Base-by-base conservation (phyloP, 148 eudicot genomes). In the Rhododendron ovatum region DNA sequence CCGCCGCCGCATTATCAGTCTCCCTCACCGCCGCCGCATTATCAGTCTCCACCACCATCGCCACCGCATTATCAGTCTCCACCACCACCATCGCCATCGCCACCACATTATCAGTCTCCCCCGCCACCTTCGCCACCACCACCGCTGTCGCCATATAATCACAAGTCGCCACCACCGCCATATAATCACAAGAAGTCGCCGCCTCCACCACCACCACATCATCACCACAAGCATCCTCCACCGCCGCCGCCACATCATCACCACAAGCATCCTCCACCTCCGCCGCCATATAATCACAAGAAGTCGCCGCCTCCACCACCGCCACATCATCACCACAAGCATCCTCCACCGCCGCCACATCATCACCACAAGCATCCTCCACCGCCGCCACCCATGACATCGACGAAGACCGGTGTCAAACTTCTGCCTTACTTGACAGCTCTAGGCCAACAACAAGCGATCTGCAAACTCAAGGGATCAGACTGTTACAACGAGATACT, bases 381-480 rank as follows among this genome's bases (percentile, higher is more conserved):
- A 30, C 26, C 65, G 39, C 63, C 45, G 79, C 63, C 57, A 22
- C 78, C 11, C n/a, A 4, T 47, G 50, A 47, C 1, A 13, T 11
- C 43, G 43, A 39, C 51, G 12, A 50, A 24, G 53, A 89, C 88
- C 22, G 48, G 86, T 82, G 90, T 89, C 77, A 47, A 4, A 4
- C 39, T 47, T 48, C 2, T 85, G 86, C 26, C 87, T n/a, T 35
- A 85, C 50, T 1, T 83, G 45, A 41, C 45, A 41, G 8, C 18
- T 26, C 84, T 84, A 7, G 90, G 88, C 13, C 88, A 88, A 45
- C 89, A 91, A 88, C 69, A 85, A 80, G 90, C 78, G 41, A 45
- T 30, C 14, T 91, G 93, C 76, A 48, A 20, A 87, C 87, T 12
- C 74, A 45, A 63, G 91, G 90, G n/a, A 57, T 57, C 7, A 30